Evolutionary conservation across 148 eudicot genomes (phyloP), one percentile per base, ranked within the genome.

Genomic region (Pharnaceum exiguum): DNA sequence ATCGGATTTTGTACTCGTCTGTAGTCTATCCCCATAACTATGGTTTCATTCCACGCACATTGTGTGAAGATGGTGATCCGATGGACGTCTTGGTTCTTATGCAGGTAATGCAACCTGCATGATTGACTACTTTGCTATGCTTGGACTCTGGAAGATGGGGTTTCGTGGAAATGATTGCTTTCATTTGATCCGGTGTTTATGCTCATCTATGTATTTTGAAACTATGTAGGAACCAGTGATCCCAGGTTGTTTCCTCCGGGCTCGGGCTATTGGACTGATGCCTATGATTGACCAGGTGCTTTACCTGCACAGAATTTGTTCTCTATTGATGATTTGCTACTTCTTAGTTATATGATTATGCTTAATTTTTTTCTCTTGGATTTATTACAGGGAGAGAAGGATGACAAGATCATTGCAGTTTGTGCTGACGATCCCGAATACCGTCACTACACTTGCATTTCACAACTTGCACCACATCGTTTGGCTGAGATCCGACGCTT

Each of bases 11-110:
- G 53, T 91, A 91, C 65, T 91, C 96, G 2, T 91, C 97, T 6
- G 94, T 91, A 66, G 97, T 91, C 9, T 91, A 91, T 61, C 97
- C 97, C 30, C 96, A 91, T 68, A 90, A 90, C 81, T 90, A 90
- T 45, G 95, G 97, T 12, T 90, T 90, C 73, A 82, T 88, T 46
- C 96, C 96, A 16, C 75, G 91, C 39, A 82, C 96, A 28, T 57
- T 84, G 50, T 84, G 91, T 55, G 96, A 88, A 76, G 91, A 88
- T 65, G 81, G 76, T 50, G 91, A 88, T 69, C 96, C 91, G 28
- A 75, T 88, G 86, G 96, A 89, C 70, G 96, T 85, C 2, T 58
- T 89, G 9, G 85, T 89, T 54, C 80, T 89, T 38, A 89, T 85
- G 96, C 93, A 88, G 91, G 96, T 87, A 77, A 28, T 22, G 9